Conservation (phyloP, 352 stramenopile genomes). For the Phytophthora pistaciae region DNA sequence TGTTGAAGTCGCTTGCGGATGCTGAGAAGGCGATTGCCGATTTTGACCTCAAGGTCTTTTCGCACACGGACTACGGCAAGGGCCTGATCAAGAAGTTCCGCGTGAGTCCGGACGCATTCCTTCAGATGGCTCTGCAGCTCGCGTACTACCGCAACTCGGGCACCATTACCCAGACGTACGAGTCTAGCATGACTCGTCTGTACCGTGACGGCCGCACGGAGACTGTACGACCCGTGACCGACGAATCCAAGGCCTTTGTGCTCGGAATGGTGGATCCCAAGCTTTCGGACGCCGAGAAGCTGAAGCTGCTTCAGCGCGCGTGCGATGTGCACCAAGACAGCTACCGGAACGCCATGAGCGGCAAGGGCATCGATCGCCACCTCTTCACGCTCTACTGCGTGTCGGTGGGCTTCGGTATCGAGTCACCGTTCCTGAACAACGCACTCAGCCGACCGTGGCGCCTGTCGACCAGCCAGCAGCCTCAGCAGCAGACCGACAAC, state of each 20-base stretch:
- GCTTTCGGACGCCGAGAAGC: conserved; percentile 72
- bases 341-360: conserved; percentile 91
- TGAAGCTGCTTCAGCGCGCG: conserved; percentile 90
- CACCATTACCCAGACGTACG: conserved; percentile 96
- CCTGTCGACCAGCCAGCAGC: conserved; percentile 91
- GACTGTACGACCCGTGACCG: conserved; percentile 92
- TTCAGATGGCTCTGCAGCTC: conserved; percentile 97
- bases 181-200: conserved; percentile 96
- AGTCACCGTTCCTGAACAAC: conserved; percentile 91
- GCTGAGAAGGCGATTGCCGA: conserved; percentile 77
- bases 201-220: conserved; percentile 97
- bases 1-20: conserved; percentile 63
- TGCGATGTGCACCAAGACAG: conserved; percentile 93
- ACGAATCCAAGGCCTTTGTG: conserved; percentile 92
- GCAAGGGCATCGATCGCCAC: conserved; percentile 95
- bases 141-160: conserved; percentile 94
- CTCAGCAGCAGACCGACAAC: conserved; percentile 89
- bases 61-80: conserved; percentile 92
- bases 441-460: conserved; percentile 88
- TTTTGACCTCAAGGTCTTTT: conserved; percentile 92
- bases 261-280: conserved; percentile 84
- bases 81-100: conserved; percentile 92
- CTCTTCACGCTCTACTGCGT: conserved; percentile 96
- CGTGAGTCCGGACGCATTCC: conserved; percentile 96
- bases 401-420: conserved; percentile 86